Evolutionary conservation across 169 alveolate genomes (phyloP), one percentile per base, ranked within the genome.

Genomic region (Plasmodium sp.): DNA sequence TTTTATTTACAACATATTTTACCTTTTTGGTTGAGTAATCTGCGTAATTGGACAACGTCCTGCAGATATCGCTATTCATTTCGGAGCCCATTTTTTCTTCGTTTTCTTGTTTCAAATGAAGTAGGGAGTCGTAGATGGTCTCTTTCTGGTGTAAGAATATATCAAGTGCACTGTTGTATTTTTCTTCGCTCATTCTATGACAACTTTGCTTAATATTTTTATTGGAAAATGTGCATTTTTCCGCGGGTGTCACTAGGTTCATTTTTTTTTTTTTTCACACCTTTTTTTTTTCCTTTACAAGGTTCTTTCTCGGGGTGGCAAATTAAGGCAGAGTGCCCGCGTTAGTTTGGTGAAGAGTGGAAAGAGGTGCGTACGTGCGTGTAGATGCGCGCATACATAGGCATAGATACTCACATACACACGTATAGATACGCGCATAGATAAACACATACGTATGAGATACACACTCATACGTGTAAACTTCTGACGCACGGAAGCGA

Each of bases 21-120:
- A 81, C 84, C 56, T 81, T 90, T 31, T 62, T 90, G 51, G 93
- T 74, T 62, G 93, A 51, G 81, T 75, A 86, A 86, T 86, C 93
- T 86, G 93, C 86, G 71, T 86, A 86, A 86, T 77, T 86, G 80
- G 93, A 86, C 39, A 75, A 5, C 7, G 93, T 79, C 71, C 93
- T 86, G 67, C 82, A 86, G n/a, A 86, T 86, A 41, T 86, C 93
- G 67, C 93, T 86, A 86, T 86, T 75, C 67, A 43, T 33, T 56
- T 51, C 93, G 31, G 83, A 86, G 67, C 72, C 39, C 62, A 75
- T 75, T 86, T 77, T 75, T 33, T 86, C 85, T 34, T 86, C 86
- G 31, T 45, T 85, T 7, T 86, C 93, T 75, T 75, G 85, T 36
- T 86, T 86, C 67, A 86, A 75, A 54, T 86, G 81, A n/a, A 77